Evolutionary conservation across 1,284 basidiomycete species (phyloP), one percentile per base, ranked within the genome.

Genomic region (Cutaneotrichosporon sp.): DNA sequence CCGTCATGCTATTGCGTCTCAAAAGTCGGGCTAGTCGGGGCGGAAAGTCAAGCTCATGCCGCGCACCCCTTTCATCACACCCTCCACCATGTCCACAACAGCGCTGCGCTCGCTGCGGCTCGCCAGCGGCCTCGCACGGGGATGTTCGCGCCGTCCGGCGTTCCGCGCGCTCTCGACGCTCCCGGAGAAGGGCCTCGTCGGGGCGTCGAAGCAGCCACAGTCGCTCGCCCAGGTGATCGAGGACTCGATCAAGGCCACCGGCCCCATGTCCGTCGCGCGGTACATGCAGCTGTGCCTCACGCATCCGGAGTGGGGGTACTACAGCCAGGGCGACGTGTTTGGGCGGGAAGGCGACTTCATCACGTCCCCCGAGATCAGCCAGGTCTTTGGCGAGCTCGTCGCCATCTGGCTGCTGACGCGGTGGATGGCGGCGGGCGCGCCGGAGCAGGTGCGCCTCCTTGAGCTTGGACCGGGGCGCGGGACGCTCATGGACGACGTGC

Each of bases 401-500:
- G 92, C 85, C 0, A 82, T 95, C 56, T 98, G 93, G 92, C 83
- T 93, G 56, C 76, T 95, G 38, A 88, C 87, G 0, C 87, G 90
- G 68, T 97, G 91, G 88, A 81, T 86, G 69, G 81, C 82, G 5
- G 81, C 84, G 4, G 87, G 87, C 0, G 74, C 72, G 4, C 83
- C 86, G 0, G 69, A 76, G 2, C 80, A 81, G 0, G 84, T 92
- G 14, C 84, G 94, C 18, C 72, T 99, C 0, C 83, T 99, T 50
- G 97, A 99, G 77, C 84, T 99, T 4, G 97, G 97, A 0, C 97
- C 97, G 0, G 97, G 97, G 0, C 84, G 90, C 54, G 97, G 95
- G 1, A 98, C 95, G 0, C 82, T 99, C 5, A 90, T 95, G 84
- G 85, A 86, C 47, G 97, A 99, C 78, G 83, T 98, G n/a, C 74